Conservation (phyloP, 2,329 filamentous ascomycete genomes). For the Keithomyces neogunnii region DNA sequence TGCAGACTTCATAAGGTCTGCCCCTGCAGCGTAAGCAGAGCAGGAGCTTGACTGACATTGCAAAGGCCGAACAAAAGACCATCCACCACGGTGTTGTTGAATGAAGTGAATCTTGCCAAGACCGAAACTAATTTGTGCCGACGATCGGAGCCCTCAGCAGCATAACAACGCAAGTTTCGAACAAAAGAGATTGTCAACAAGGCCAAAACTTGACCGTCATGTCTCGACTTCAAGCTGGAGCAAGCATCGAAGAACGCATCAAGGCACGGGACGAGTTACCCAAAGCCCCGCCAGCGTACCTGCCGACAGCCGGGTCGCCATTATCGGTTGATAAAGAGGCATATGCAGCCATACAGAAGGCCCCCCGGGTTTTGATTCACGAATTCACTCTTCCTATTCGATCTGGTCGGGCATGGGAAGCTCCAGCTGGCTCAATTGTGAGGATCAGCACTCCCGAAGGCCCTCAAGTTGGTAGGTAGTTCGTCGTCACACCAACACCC, state of each 20-base stretch:
- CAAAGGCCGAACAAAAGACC: no score
- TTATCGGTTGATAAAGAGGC: constrained; percentile 33
- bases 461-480: constrained; percentile 56
- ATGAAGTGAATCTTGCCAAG: no score
- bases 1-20: no score
- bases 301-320: constrained; percentile 33
- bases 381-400: constrained; percentile 63
- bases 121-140: background rate
- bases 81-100: no score
- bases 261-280: constrained; percentile 35
- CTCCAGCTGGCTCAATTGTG: constrained; percentile 58
- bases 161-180: background rate
- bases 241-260: constrained; percentile 27
- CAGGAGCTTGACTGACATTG: no score
- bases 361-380: constrained; percentile 31
- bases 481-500: background rate
- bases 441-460: constrained; percentile 69
- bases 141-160: background rate
- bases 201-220: constrained; percentile 4
- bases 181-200: background rate
- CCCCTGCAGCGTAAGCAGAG: no score
- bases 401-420: constrained; percentile 65
- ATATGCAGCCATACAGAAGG: constrained; percentile 54
- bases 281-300: constrained; percentile 40
- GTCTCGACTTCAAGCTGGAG: constrained; percentile 5